Base-by-base conservation (phyloP, 768 basidiomycete genomes). In the Hypholoma fasciculare region DNA sequence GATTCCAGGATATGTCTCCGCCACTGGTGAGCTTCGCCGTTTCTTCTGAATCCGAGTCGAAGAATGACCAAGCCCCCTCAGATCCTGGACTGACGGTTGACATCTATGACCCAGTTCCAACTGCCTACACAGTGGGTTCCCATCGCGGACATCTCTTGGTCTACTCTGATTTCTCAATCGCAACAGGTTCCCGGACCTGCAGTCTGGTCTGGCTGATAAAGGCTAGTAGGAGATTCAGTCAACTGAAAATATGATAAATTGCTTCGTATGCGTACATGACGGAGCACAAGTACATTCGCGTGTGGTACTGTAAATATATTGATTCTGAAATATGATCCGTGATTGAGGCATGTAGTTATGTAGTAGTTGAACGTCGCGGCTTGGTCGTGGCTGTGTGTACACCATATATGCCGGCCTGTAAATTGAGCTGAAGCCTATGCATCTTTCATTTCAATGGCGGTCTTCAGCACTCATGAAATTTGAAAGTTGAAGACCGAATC, bases 1-100 rank as follows among this genome's bases (percentile, higher is more conserved):
- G 40, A 80, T 82, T 61, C 81, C 81, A n/a, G 80, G 81, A 56
- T 77, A 79, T 53, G 77, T 79, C 58, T 67, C 74, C 11, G 63
- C 75, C 23, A 57, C 62, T 53, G 76, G 75, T 73, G 59, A 61
- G 68, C 44, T 34, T 2, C 30, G 23, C 52, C 20, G 19, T 38
- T 43, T n/a, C 8, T 43, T 5, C 12, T 30, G 16, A n/a, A n/a
- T 23, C 14, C 34, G 17, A 34, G 3, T 30, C 30, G 20, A 20
- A 42, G n/a, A 43, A 23, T 42, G 16, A 46, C 3, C 17, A 46
- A 46, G 5, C 5, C 14, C 34, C 47, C 36, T 14, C 38, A 42
- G 78, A 79, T 58, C 74, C 77, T 42, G 74, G 74, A 47, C 63
- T 81, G 58, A 73, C 72, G 19, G 71, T 78, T 60, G 74, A 81